Percentiles rank a stretch among this genome's conserved stretches.
These are phyloP conservation scores for Saccharomycopsis fermentans DNA, from an alignment of 805 yeast genomes.

Conservation along the genomic window DNA sequence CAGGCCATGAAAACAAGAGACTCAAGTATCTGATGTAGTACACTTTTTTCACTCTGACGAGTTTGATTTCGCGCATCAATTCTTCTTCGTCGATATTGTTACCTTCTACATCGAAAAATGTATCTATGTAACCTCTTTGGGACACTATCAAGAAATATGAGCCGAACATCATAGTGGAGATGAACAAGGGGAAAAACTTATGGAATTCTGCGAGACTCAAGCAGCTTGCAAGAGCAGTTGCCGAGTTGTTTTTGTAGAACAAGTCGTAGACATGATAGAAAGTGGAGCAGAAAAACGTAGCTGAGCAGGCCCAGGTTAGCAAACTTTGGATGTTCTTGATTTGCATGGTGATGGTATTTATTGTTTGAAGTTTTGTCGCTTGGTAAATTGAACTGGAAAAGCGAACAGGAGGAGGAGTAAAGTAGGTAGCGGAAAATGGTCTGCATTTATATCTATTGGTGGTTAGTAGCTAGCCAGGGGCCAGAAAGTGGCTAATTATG, in stretches of 20 bases:
- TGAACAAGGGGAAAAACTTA: not conserved
- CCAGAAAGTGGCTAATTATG: too few relatives aligned
- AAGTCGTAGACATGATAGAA: not conserved
- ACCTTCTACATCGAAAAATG: slow-evolving; percentile 6
- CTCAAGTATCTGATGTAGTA: slow-evolving; percentile 12
- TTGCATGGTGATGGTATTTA: not conserved
- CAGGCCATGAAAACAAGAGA: slow-evolving; percentile 14
- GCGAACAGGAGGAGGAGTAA: not conserved
- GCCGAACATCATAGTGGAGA: not conserved
- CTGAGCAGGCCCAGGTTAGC: not conserved
- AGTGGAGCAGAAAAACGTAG: not conserved
- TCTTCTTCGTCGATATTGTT: slow-evolving; percentile 4
- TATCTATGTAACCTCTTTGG: slow-evolving; percentile 14
- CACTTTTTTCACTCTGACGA: slow-evolving; percentile 5
- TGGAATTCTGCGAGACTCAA: not conserved
- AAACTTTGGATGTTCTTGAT: not conserved
- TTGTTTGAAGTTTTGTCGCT: too few relatives aligned
- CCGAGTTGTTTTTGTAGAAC: not conserved
- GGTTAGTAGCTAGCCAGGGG: too few relatives aligned
- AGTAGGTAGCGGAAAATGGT: not conserved
- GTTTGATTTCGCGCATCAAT: not conserved
- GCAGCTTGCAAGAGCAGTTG: not conserved
- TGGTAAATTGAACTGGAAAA: too few relatives aligned
- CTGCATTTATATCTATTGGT: too few relatives aligned
- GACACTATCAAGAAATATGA: slow-evolving; percentile 6